These are phyloP conservation scores for Microthlaspi erraticum DNA, from an alignment of 345 rosid genomes.

Conservation along the genomic window DNA sequence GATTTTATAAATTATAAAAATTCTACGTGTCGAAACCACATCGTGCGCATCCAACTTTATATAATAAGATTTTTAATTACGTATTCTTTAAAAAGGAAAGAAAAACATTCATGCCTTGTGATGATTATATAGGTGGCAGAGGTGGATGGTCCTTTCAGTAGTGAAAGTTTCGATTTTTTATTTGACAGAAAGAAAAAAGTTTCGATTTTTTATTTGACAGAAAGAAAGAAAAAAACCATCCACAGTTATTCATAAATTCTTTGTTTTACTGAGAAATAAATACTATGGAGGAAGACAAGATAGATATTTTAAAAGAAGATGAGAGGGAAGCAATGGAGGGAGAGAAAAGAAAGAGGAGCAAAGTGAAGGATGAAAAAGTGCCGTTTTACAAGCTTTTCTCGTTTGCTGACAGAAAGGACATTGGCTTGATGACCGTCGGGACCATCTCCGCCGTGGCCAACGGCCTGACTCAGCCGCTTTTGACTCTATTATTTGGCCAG, in stretches of 20 bases:
- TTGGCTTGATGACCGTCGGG: constrained; percentile 46
- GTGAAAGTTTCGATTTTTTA: background rate
- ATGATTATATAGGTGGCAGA: background rate
- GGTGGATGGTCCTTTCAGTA: background rate
- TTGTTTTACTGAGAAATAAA: background rate
- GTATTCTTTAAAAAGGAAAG: too few relatives aligned
- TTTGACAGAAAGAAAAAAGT: too few relatives aligned
- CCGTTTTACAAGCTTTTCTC: constrained; percentile 46
- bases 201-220: background rate
- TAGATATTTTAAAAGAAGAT: background rate
- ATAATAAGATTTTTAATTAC: too few relatives aligned
- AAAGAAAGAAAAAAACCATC: background rate
- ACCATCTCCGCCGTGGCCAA: constrained; percentile 38
- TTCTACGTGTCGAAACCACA: too few relatives aligned
- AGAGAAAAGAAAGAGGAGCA: background rate
- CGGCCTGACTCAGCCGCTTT: constrained; percentile 46
- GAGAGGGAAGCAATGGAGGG: constrained; percentile 10
- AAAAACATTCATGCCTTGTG: background rate
- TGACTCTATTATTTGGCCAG: constrained; percentile 47
- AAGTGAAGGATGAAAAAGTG: constrained; percentile 41
- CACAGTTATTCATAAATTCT: background rate
- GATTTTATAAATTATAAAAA: too few relatives aligned
- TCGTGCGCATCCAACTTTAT: too few relatives aligned
- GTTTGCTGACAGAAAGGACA: constrained; percentile 45
- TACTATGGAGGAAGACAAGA: background rate